Base-by-base conservation (phyloP, 306 rosid genomes). In the Leucaena leucocephala region DNA sequence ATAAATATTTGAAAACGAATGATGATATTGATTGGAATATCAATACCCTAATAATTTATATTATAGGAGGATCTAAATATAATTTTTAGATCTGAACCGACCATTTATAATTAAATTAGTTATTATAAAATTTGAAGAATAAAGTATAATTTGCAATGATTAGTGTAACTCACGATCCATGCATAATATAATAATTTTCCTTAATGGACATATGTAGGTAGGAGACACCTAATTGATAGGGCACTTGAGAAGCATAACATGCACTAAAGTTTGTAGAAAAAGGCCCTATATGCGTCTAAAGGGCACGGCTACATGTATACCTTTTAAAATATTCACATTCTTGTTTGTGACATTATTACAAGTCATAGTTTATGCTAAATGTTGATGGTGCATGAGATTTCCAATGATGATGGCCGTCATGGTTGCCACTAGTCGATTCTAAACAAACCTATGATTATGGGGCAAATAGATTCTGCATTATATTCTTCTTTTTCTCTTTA, bases 391-490 rank as follows among this genome's bases (percentile, higher is more conserved):
- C 77, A 55, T 58, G 69, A 84, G 87, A 89, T 82, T 88, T 84
- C 89, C 89, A 89, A 91, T 89, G 92, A 88, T 91, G 88, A 76
- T 79, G 81, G 79, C 74, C 87, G 88, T 86, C 79, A 89, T 89
- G 92, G 87, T 72, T 62, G 75, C 81, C 90, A 86, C 85, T 85
- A 83, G 27, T 27, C 84, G 83, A 68, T 71, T 86, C 86, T 86
- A 86, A 89, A 79, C 86, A 72, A 87, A 85, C 85, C 81, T 70
- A 78, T 83, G 86, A 88, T 85, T 82, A 82, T 80, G 86, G 84
- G 86, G 71, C 76, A 84, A 87, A 87, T 84, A 88, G 81, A 82
- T 91, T 84, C 86, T 75, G 44, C 70, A 7, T 21, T 44, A 54
- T 68, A 27, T 27, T 27, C 27, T 42, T 52, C 38, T 38, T 68